phyloP scores from a whole-genome alignment of 208 protist genomes.

The Wallacemonas collosoma region DNA sequence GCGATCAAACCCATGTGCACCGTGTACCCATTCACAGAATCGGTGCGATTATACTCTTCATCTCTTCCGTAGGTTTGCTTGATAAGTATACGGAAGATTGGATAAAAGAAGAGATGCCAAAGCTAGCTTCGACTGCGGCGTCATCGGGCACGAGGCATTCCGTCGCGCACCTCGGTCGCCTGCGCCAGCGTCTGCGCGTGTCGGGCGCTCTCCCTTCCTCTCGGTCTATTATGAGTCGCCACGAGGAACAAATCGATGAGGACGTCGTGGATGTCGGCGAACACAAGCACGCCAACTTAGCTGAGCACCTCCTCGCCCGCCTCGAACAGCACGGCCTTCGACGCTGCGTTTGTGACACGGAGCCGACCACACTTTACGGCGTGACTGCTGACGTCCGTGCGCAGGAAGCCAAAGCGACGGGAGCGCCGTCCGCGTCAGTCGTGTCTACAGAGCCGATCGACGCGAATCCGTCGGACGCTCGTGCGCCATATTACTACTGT shows the following conservation, averaged over 20 bases:
- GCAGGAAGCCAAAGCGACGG: background rate
- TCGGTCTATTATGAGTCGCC: conserved; percentile 49
- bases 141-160: conserved; percentile 18
- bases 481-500: conserved; percentile 81
- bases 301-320: conserved; percentile 73
- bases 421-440: conserved; percentile 5
- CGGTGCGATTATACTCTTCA: too few species aligned
- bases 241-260: conserved; percentile 23
- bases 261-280: conserved; percentile 75
- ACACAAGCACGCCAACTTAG: conserved; percentile 40
- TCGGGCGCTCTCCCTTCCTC: conserved; percentile 60
- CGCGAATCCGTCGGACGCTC: conserved; percentile 20
- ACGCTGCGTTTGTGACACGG: conserved; percentile 31
- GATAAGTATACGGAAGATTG: background rate
- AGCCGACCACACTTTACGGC: background rate
- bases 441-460: background rate
- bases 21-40: too few species aligned
- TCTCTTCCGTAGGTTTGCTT: too few species aligned
- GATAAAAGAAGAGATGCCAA: background rate
- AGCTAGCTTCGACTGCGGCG: background rate
- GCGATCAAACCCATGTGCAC: too few species aligned
- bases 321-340: conserved; percentile 86
- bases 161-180: conserved; percentile 16
- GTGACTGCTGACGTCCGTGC: background rate
- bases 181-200: conserved; percentile 41